These are phyloP conservation scores for Trichoderma atroviride DNA, from an alignment of 2,329 filamentous ascomycete species.

Conservation along the genomic window DNA sequence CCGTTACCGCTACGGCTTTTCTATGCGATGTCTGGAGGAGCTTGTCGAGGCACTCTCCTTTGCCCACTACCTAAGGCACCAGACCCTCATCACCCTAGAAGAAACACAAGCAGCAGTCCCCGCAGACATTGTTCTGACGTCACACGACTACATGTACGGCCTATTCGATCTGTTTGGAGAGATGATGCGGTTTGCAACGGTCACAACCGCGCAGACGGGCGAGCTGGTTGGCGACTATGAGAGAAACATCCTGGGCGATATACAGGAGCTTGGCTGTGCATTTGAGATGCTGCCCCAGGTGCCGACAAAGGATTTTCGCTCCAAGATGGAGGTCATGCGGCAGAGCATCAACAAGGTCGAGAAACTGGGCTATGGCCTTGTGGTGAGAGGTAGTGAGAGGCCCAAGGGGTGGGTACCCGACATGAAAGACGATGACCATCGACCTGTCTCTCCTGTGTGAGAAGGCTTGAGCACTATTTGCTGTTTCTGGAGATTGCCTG, in stretches of 20 bases:
- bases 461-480: no score
- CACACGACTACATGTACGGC: conserved; percentile 86
- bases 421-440: conserved; percentile 47
- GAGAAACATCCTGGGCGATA: conserved; percentile 73
- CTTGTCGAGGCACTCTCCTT: conserved; percentile 92
- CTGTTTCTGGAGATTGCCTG: neutral
- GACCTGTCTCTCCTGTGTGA: conserved; percentile 37
- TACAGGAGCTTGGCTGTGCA: conserved; percentile 74
- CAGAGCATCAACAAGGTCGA: conserved; percentile 94
- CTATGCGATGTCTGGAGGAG: conserved; percentile 88
- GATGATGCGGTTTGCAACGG: conserved; percentile 95
- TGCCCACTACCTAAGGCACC: conserved; percentile 79
- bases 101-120: conserved; percentile 58
- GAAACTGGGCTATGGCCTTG: conserved; percentile 82
- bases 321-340: conserved; percentile 86
- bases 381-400: conserved; percentile 83
- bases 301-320: conserved; percentile 61
- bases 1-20: conserved; percentile 76
- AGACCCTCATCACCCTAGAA: conserved; percentile 70
- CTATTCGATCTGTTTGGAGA: conserved; percentile 94
- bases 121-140: conserved; percentile 64
- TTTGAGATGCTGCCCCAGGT: conserved; percentile 73
- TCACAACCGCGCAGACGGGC: conserved; percentile 76
- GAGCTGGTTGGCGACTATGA: conserved; percentile 46
- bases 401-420: conserved; percentile 93